These are phyloP conservation scores for Sugiyamaella neomexicana DNA, from an alignment of 1,139 yeast species.

Conservation along the genomic window DNA sequence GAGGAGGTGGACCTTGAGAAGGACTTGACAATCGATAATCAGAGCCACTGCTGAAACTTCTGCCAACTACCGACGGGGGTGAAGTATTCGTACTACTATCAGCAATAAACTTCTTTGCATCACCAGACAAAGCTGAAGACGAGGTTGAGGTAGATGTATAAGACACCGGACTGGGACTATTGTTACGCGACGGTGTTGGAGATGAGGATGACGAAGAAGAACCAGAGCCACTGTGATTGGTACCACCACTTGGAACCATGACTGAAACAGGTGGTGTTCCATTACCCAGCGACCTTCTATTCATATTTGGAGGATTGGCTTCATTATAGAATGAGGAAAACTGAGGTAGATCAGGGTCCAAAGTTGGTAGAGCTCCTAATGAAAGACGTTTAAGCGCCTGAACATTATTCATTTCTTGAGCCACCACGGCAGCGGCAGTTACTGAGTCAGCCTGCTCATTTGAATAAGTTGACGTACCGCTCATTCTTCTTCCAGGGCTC, in stretches of 20 bases:
- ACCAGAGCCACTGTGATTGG: not conserved
- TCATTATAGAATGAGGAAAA: conserved; percentile 22
- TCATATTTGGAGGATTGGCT: conserved; percentile 15
- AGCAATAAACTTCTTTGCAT: not conserved
- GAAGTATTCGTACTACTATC: not conserved
- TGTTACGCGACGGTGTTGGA: conserved; percentile 14
- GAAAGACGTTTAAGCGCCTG: conserved; percentile 50
- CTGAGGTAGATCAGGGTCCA: conserved; percentile 50
- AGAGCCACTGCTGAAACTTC: conserved; percentile 11
- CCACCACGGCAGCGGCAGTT: conserved; percentile 45
- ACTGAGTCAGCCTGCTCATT: conserved; percentile 26
- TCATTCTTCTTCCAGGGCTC: conserved; percentile 12
- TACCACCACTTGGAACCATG: conserved; percentile 12
- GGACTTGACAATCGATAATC: conserved; percentile 4
- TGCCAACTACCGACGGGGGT: conserved; percentile 3
- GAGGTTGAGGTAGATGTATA: not conserved
- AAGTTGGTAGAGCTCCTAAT: conserved; percentile 45
- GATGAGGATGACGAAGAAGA: conserved; percentile 19
- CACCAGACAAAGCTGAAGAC: conserved; percentile 10
- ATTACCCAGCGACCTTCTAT: conserved; percentile 17
- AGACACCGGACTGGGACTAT: conserved; percentile 10
- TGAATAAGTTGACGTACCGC: conserved; percentile 12
- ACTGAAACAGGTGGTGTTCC: conserved; percentile 17
- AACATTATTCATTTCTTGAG: conserved; percentile 50
- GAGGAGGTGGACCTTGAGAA: conserved; percentile 1